phyloP scores from a whole-genome alignment of 139 green algal species.

The Micractinium sp. region DNA sequence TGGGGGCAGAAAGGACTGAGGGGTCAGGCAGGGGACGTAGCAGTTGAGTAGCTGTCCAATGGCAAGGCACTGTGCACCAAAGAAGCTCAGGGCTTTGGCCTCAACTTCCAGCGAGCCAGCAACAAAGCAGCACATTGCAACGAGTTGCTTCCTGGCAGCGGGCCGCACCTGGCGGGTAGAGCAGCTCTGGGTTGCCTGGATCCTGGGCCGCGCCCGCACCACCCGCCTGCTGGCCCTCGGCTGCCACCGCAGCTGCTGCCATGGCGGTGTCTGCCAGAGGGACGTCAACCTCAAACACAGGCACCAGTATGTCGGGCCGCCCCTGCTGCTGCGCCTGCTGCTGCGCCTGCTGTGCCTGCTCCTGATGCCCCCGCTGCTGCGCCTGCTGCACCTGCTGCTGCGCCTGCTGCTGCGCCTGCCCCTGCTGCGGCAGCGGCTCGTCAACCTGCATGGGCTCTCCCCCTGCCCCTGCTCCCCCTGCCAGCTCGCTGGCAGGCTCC shows the following conservation, averaged over 20 bases:
- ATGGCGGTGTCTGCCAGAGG: not conserved
- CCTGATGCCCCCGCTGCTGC: not conserved
- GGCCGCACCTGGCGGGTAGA: not conserved
- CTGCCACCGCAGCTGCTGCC: slow-evolving; percentile 17
- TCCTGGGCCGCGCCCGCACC: too few relatives aligned
- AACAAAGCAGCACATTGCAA: too few relatives aligned
- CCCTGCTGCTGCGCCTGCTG: not conserved
- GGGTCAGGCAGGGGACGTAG: not conserved
- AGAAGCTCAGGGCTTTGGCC: too few relatives aligned
- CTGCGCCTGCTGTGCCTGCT: not conserved
- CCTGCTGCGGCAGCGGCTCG: not conserved
- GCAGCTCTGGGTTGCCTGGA: not conserved
- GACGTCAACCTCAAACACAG: not conserved
- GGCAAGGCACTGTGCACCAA: too few relatives aligned
- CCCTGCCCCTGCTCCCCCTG: not conserved
- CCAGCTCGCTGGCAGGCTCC: not conserved
- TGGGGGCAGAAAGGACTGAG: not conserved
- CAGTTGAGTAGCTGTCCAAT: too few relatives aligned
- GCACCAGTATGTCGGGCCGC: not conserved
- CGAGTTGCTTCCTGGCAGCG: not conserved
- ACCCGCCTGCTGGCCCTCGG: not conserved
- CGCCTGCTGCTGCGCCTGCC: not conserved
- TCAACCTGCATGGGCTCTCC: too few relatives aligned
- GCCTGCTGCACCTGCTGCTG: not conserved
- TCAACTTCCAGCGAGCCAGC: too few relatives aligned